phyloP scores from a whole-genome alignment of 2,329 filamentous ascomycete species.

The Colletotrichum shisoi region DNA sequence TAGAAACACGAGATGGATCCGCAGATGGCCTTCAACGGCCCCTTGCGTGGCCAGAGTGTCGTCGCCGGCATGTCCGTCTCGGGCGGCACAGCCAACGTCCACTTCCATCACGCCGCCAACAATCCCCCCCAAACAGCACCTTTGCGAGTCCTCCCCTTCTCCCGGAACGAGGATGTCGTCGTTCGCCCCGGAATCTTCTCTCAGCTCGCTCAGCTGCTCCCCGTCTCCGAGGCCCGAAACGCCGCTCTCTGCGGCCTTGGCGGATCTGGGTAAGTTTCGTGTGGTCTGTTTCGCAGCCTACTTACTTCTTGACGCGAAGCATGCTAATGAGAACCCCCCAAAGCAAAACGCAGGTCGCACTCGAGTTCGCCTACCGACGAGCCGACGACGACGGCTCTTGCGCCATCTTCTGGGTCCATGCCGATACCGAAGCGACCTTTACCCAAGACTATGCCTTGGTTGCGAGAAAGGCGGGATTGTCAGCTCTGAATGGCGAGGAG shows the following conservation, averaged over 20 bases:
- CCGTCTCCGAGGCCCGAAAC: neutral
- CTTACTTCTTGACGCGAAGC: neutral
- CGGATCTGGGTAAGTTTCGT: neutral
- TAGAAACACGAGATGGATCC: neutral
- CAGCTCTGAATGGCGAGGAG: neutral
- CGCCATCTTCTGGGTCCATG: neutral
- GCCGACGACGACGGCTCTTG: neutral
- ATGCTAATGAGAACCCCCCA: neutral
- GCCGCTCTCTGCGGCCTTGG: neutral
- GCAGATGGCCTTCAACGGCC: neutral
- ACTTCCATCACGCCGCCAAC: neutral
- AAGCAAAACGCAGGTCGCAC: neutral
- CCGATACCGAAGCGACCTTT: neutral
- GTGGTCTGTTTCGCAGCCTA: neutral
- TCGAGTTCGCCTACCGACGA: neutral
- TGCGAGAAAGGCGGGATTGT: neutral
- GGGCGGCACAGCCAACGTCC: neutral
- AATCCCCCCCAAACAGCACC: neutral
- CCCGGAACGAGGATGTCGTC: neutral
- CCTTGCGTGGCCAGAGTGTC: neutral
- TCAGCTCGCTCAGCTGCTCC: neutral
- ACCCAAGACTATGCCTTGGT: neutral
- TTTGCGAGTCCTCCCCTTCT: neutral
- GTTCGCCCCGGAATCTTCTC: neutral
- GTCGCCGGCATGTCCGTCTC: slow-evolving; percentile 5